These are phyloP conservation scores for Solanum pinnatisectum DNA, from an alignment of 257 asterid genomes.

Conservation along the genomic window DNA sequence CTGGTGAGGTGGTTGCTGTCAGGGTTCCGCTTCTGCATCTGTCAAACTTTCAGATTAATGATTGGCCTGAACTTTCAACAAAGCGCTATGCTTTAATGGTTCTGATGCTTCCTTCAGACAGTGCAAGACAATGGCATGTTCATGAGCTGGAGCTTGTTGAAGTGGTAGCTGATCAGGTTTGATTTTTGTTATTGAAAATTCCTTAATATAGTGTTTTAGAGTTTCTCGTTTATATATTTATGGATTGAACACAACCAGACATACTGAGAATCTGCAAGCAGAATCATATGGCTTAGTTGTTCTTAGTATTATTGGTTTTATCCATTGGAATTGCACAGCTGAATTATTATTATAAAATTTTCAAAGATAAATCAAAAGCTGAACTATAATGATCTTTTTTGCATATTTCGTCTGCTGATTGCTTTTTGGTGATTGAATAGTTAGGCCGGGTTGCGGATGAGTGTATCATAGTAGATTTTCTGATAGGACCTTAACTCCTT, in stretches of 20 bases:
- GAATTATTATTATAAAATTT: background rate
- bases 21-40: conserved; percentile 87
- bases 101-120: conserved; percentile 88
- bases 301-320: background rate
- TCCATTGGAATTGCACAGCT: background rate
- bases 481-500: background rate
- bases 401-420: background rate
- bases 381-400: background rate
- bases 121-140: conserved; percentile 96
- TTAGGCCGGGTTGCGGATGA: background rate
- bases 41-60: conserved; percentile 86
- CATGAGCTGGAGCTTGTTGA: conserved; percentile 98
- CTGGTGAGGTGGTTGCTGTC: conserved; percentile 95
- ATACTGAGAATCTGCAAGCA: background rate
- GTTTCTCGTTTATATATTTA: background rate
- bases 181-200: background rate
- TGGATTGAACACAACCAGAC: background rate
- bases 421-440: background rate
- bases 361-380: background rate
- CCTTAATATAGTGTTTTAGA: background rate
- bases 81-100: conserved; percentile 95
- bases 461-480: background rate
- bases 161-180: conserved; percentile 98
- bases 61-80: conserved; percentile 96
- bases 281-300: background rate